These are phyloP conservation scores for Phytophthora crassamura DNA, from an alignment of 352 stramenopile species.

Conservation along the genomic window DNA sequence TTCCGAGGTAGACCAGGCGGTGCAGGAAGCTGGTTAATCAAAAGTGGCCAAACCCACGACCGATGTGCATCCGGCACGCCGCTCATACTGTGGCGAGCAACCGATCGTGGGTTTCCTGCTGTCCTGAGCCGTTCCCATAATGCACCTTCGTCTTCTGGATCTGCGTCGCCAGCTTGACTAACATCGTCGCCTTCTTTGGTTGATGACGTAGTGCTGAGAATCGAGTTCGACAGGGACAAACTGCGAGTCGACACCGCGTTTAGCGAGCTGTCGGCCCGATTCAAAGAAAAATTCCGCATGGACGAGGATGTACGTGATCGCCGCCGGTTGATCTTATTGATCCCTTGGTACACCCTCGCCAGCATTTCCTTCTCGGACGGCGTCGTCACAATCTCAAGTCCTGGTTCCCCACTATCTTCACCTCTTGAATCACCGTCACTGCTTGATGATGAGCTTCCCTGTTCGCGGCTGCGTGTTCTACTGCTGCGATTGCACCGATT, in stretches of 20 bases:
- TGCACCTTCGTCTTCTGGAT: conserved; percentile 36
- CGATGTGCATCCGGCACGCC: conserved; percentile 73
- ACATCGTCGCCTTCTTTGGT: conserved; percentile 39
- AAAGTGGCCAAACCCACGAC: conserved; percentile 75
- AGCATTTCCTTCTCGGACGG: conserved; percentile 77
- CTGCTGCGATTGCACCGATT: conserved; percentile 21
- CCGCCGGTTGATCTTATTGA: conserved; percentile 77
- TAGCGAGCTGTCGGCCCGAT: conserved; percentile 40
- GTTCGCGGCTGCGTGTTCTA: conserved; percentile 28
- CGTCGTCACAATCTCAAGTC: conserved; percentile 71
- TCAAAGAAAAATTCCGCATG: conserved; percentile 57
- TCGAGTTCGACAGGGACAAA: conserved; percentile 65
- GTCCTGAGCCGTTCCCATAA: conserved; percentile 56
- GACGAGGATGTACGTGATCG: conserved; percentile 70
- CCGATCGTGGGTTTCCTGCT: conserved; percentile 32
- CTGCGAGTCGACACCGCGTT: conserved; percentile 50
- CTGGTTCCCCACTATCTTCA: conserved; percentile 41
- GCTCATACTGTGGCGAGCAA: conserved; percentile 54
- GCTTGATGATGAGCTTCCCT: conserved; percentile 26
- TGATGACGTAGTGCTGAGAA: conserved; percentile 52
- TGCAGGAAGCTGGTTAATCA: conserved; percentile 54
- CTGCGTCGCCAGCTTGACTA: conserved; percentile 30
- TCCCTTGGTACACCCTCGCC: conserved; percentile 68
- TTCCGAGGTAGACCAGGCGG: conserved; percentile 48
- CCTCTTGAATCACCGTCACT: conserved; percentile 35